Base-by-base conservation (phyloP, 2,329 filamentous ascomycete species). In the Leptographium lundbergii region DNA sequence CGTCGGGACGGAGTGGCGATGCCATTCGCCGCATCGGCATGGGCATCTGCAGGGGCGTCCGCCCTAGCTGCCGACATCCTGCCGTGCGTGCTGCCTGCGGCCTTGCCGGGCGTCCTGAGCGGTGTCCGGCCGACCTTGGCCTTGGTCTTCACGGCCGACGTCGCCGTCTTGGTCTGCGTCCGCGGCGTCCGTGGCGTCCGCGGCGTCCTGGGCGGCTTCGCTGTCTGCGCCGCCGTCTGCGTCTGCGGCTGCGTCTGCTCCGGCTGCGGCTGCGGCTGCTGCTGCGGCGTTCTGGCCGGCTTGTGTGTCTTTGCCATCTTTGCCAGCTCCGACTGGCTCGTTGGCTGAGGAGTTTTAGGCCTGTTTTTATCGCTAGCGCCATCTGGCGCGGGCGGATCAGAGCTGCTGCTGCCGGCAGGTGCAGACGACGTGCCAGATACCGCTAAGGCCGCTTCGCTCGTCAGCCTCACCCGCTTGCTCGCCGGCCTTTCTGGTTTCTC, bases 391-490 rank as follows among this genome's bases (percentile, higher is more conserved):
- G 24, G 13, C 11, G 4, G 24, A 36, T 6, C 27, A 36, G 51
- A 27, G 25, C 48, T 36, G 17, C 25, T 29, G 9, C 27, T 5
- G 19, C 17, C 29, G n/a, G 51, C 51, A 36, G 51, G 51, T 10
- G 51, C 51, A 36, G 51, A 22, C 17, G 51, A 9, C 29, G 32
- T 22, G 17, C 29, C 50, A 19, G 19, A 29, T 42, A 34, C 32
- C 7, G 7, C 11, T 39, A 45, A 29, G 27, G 32, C 32, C 9
- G 36, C 11, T 2, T 32, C n/a, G 45, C 50, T 56, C n/a, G 65
- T 65, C 24, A 66, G 68, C 63, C 72, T 75, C 63, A 66, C 65
- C 65, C 68, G 73, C 66, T 75, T 76, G 52, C 67, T 63, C 48
- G 68, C 72, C 57, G 69, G 70, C 60, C 2, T 45, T 17, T 32